Evolutionary conservation across 805 yeast genomes (phyloP).

Genomic region (Kodamaea laetipori): DNA sequence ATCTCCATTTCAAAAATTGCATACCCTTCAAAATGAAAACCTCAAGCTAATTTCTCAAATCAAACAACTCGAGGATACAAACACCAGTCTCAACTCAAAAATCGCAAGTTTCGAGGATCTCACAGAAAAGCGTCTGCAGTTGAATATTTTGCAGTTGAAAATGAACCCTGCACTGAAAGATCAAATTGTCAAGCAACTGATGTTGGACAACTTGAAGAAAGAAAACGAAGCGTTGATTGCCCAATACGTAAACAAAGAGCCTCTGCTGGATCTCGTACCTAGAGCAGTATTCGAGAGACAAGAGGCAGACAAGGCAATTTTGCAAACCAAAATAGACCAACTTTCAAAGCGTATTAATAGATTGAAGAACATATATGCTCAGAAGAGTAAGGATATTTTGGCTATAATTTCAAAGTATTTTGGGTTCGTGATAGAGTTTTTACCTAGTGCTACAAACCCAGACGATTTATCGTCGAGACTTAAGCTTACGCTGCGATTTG

Average conservation of each 20-base stretch:
- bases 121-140: conserved; percentile 22
- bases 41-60: conserved; percentile 38
- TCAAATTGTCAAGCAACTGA: conserved; percentile 58
- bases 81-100: conserved; percentile 39
- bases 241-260: conserved; percentile 3
- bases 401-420: conserved; percentile 65
- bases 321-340: conserved; percentile 50
- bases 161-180: conserved; percentile 65
- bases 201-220: conserved; percentile 50
- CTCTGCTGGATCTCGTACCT: conserved; percentile 48
- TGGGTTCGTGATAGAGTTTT: conserved; percentile 73
- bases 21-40: conserved; percentile 33
- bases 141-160: conserved; percentile 61
- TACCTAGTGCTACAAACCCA: conserved; percentile 46
- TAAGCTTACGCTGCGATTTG: conserved; percentile 53
- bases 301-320: conserved; percentile 50
- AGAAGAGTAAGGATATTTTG: conserved; percentile 71
- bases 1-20: neutral
- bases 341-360: conserved; percentile 55
- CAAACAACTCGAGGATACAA: conserved; percentile 38
- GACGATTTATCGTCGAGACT: conserved; percentile 53
- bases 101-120: conserved; percentile 27
- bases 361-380: conserved; percentile 57
- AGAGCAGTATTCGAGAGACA: conserved; percentile 63
- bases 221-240: conserved; percentile 61